Percentiles rank a stretch among this genome's conserved stretches.
phyloP scores from a whole-genome alignment of 371 early-diverging fungal genomes.

The Mortierella polycephala region DNA sequence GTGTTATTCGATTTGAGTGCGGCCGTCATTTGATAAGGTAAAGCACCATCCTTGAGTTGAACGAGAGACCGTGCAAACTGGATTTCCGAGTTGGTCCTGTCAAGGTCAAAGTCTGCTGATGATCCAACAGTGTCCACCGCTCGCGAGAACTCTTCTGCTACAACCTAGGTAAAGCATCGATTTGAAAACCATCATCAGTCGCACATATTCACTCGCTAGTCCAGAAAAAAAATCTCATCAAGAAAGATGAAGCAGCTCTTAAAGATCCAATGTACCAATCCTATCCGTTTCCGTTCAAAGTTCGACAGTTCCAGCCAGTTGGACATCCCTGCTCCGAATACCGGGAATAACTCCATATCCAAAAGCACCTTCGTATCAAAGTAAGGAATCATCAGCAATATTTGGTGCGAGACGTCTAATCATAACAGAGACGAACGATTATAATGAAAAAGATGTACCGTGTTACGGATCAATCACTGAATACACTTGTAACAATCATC shows the following conservation, averaged over 20 bases:
- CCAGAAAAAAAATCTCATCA: neutral
- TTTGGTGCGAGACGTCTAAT: slow-evolving; percentile 33
- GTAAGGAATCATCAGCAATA: slow-evolving; percentile 35
- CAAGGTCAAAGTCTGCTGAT: slow-evolving; percentile 39
- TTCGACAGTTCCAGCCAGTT: slow-evolving; percentile 35
- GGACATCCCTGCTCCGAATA: slow-evolving; percentile 25
- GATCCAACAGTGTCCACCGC: slow-evolving; percentile 24
- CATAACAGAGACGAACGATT: neutral
- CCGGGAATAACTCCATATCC: slow-evolving; percentile 13
- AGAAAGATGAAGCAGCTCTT: neutral
- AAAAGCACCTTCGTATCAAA: slow-evolving; percentile 8
- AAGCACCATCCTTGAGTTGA: slow-evolving; percentile 23
- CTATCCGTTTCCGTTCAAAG: slow-evolving; percentile 23
- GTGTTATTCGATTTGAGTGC: neutral
- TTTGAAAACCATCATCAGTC: neutral
- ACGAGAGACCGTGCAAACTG: slow-evolving; percentile 31
- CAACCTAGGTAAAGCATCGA: slow-evolving; percentile 11
- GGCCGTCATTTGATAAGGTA: neutral
- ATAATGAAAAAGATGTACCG: neutral
- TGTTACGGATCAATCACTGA: too few relatives aligned
- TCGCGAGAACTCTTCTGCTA: slow-evolving; percentile 42
- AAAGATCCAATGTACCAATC: slow-evolving; percentile 11
- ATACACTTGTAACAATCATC: too few relatives aligned
- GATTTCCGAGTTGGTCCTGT: slow-evolving; percentile 19
- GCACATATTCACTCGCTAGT: neutral